Percentiles rank a stretch among this genome's conserved stretches.
phyloP scores from a whole-genome alignment of 352 stramenopile genomes.

The Achlya hypogyna region DNA sequence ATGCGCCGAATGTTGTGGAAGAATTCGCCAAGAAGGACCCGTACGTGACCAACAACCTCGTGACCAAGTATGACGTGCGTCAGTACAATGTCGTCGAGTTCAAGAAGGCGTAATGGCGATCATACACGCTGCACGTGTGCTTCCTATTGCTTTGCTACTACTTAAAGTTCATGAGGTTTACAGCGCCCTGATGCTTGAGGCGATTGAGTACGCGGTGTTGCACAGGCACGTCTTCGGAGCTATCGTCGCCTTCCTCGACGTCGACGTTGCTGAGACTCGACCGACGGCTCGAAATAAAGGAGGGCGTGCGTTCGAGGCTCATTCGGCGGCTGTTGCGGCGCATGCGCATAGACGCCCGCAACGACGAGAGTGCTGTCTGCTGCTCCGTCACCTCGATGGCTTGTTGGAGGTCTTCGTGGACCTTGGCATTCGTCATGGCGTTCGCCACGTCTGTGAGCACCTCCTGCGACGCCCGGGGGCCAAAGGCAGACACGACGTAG shows the following conservation, averaged over 20 bases:
- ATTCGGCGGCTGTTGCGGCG: slow-evolving; percentile 5
- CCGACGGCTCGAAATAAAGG: slow-evolving; percentile 6
- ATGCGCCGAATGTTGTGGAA: slow-evolving; percentile 45
- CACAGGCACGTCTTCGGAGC: not conserved
- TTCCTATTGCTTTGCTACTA: not conserved
- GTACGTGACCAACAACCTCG: slow-evolving; percentile 66
- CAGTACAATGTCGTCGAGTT: slow-evolving; percentile 54
- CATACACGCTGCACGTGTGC: not conserved
- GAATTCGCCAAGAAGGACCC: slow-evolving; percentile 56
- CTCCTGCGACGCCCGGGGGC: slow-evolving; percentile 2
- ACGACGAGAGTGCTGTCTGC: not conserved
- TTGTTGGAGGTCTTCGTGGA: slow-evolving; percentile 13
- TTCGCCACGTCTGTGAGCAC: slow-evolving; percentile 3
- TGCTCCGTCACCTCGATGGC: slow-evolving; percentile 1
- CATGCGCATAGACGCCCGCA: slow-evolving; percentile 4
- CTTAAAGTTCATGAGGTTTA: slow-evolving; percentile 19
- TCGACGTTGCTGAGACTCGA: not conserved
- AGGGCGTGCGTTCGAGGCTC: slow-evolving; percentile 5
- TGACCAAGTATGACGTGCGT: slow-evolving; percentile 53
- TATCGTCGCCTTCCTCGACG: not conserved
- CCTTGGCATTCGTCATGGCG: slow-evolving; percentile 2
- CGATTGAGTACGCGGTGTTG: not conserved
- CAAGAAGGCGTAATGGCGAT: slow-evolving; percentile 2
- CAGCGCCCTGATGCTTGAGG: slow-evolving; percentile 15
- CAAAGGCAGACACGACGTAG: slow-evolving; percentile 14